Evolutionary conservation across 306 rosid species (phyloP), one percentile per base, ranked within the genome.

Genomic region (Hylodesmum podocarpum): DNA sequence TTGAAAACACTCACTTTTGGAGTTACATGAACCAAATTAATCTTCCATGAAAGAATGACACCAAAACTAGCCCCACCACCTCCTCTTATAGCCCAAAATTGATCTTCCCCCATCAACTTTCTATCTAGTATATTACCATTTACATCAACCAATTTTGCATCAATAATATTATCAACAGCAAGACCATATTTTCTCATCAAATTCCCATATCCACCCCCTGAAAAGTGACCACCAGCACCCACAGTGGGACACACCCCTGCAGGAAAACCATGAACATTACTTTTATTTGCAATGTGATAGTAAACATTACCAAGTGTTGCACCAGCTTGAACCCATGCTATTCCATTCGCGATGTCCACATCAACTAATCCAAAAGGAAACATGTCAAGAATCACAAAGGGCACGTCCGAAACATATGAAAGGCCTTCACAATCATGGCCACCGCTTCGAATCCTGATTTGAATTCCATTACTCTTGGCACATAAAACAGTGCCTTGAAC

Each of bases 11-110:
- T 77, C 3, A 84, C 85, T 18, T 25, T 64, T 12, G 81, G 71
- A 13, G 85, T 72, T 0, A 84, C 75, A 19, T 6, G 0, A 50
- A 81, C 85, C 25, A 84, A 27, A n/a, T 67, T 77, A 15, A 84
- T 81, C 46, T 67, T 72, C 88, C 88, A 84, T 10, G 80, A 67
- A 15, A 81, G 75, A 36, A 84, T 75, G 16, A 84, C 85, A 25
- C 88, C 88, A n/a, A 84, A 84, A 62, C 83, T 84, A 0, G 78
- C 85, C 0, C 85, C 85, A 19, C 85, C 88, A 8, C 83, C 88
- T 10, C 88, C 85, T 47, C 88, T 67, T 18, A 84, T 84, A 11
- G 85, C 88, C 88, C 88, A 84, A 81, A 84, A 84, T 0, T 73
- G 65, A 73, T 84, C 88, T 16, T 78, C 81, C 2, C 88, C 85